A percentile compares a stretch with the other conserved stretches of the same genome.
These are phyloP conservation scores for Ochetophila trinervis DNA, from an alignment of 306 rosid species.

Conservation along the genomic window DNA sequence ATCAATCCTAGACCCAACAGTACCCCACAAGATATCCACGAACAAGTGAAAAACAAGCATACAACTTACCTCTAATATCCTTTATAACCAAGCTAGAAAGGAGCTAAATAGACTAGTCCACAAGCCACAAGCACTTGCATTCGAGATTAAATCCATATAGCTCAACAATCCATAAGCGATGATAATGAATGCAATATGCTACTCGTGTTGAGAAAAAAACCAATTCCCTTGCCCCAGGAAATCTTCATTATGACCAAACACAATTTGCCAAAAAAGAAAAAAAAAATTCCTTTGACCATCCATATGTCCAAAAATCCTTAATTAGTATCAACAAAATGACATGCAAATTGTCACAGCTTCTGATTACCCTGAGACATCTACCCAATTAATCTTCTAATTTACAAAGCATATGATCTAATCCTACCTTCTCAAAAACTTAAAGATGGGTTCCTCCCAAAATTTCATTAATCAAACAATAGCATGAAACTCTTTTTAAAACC, in stretches of 20 bases:
- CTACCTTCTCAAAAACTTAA: background rate
- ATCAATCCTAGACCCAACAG: no score
- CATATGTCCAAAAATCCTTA: background rate
- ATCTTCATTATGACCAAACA: background rate
- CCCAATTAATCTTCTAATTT: slow-evolving; percentile 12
- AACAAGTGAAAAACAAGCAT: no score
- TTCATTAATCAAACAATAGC: background rate
- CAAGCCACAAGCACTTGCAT: background rate
- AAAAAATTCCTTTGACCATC: background rate
- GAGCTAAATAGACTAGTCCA: slow-evolving; percentile 4
- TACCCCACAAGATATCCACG: no score
- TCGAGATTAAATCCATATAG: background rate
- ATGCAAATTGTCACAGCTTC: no score
- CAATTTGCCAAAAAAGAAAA: background rate
- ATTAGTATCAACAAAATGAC: background rate
- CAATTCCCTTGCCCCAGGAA: background rate
- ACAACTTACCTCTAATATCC: no score
- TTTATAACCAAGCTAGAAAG: no score
- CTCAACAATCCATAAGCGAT: background rate
- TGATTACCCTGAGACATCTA: background rate
- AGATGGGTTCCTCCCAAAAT: slow-evolving; percentile 2
- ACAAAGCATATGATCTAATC: background rate
- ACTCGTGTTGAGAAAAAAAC: no score
- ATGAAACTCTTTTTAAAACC: no score
- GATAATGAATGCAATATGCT: no score